phyloP scores from a whole-genome alignment of 768 basidiomycete genomes.

The Phylloporus arenicola region DNA sequence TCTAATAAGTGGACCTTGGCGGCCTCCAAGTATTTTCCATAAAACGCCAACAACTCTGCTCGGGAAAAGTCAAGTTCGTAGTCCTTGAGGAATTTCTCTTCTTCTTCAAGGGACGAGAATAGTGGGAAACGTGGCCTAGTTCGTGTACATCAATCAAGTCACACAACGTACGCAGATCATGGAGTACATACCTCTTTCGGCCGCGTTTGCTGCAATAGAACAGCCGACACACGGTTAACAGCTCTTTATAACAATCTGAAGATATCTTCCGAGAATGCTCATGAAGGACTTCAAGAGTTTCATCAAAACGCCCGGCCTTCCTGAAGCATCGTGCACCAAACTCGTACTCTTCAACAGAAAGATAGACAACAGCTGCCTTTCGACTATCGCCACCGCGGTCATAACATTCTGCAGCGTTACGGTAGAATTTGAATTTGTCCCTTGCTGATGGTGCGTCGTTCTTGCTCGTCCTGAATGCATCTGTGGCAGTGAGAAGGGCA shows the following conservation, averaged over 20 bases:
- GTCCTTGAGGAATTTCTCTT: constrained; percentile 52
- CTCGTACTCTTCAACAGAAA: constrained; percentile 38
- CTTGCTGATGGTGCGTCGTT: constrained; percentile 22
- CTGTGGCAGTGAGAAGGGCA: too few relatives aligned
- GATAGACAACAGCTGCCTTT: constrained; percentile 43
- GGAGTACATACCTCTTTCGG: constrained; percentile 14
- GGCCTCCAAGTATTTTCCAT: constrained; percentile 43
- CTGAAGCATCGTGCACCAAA: constrained; percentile 44
- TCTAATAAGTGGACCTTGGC: constrained; percentile 47
- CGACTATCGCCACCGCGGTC: constrained; percentile 34
- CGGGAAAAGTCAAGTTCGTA: constrained; percentile 47
- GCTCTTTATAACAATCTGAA: constrained; percentile 27
- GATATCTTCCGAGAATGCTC: constrained; percentile 30
- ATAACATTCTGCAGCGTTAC: constrained; percentile 44
- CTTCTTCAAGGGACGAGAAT: constrained; percentile 48
- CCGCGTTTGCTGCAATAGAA: constrained; percentile 37
- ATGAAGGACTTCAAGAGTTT: constrained; percentile 45
- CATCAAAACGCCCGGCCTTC: constrained; percentile 46
- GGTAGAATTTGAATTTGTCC: constrained; percentile 34
- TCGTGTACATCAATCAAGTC: background rate
- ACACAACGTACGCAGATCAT: background rate
- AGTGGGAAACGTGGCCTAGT: constrained; percentile 43
- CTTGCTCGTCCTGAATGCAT: constrained; percentile 44
- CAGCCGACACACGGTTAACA: constrained; percentile 42
- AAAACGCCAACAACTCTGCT: constrained; percentile 38